phyloP scores from a whole-genome alignment of 2,329 filamentous ascomycete genomes.

The Phialophora expanda region DNA sequence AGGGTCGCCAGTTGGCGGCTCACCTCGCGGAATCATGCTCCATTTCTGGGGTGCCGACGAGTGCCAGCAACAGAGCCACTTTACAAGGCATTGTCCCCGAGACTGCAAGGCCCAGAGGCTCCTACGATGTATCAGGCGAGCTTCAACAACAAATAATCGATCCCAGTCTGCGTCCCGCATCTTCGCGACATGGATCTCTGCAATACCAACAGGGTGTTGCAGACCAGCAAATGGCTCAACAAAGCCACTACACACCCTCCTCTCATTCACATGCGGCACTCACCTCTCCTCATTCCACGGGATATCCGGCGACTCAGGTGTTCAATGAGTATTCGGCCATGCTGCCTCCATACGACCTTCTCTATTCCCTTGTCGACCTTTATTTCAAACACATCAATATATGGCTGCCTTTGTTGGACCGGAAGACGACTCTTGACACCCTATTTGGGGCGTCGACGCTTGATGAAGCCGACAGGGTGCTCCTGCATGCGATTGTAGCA shows the following conservation, averaged over 20 bases:
- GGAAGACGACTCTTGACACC: conserved; percentile 77
- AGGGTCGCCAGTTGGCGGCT: conserved; percentile 37
- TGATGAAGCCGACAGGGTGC: conserved; percentile 74
- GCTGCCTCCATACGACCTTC: conserved; percentile 74
- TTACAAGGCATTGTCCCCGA: conserved; percentile 16
- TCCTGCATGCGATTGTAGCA: conserved; percentile 86
- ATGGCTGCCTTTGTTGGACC: conserved; percentile 89
- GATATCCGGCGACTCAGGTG: conserved; percentile 30
- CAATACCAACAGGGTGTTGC: conserved; percentile 27
- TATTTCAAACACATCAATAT: conserved; percentile 82
- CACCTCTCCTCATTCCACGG: conserved; percentile 37
- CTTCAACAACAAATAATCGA: conserved; percentile 35
- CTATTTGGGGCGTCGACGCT: conserved; percentile 78
- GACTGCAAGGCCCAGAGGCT: conserved; percentile 11
- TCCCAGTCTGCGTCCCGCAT: conserved; percentile 28
- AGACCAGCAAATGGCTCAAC: conserved; percentile 27
- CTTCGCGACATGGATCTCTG: conserved; percentile 35
- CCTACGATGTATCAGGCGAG: conserved; percentile 29
- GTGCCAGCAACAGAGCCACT: conserved; percentile 1
- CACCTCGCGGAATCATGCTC: conserved; percentile 37
- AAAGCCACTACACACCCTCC: conserved; percentile 37
- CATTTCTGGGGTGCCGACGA: conserved; percentile 4
- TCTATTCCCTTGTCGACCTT: conserved; percentile 74
- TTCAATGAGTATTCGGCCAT: conserved; percentile 44
- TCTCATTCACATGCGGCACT: conserved; percentile 33